These are phyloP conservation scores for Dictyostelium gargantuum DNA, from an alignment of 208 protist genomes.

Conservation along the genomic window DNA sequence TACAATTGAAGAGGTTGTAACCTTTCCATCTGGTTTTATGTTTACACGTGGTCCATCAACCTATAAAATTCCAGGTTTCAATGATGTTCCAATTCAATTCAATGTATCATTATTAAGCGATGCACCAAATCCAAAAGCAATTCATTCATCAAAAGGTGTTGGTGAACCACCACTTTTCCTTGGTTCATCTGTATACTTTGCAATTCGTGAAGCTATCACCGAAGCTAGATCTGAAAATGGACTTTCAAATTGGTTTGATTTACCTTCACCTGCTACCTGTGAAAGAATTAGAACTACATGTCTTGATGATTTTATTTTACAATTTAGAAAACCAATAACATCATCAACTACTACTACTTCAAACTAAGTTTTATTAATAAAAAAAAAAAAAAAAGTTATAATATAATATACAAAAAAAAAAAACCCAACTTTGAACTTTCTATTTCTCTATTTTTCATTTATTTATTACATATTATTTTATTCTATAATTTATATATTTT, in stretches of 20 bases:
- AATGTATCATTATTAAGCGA: constrained; percentile 85
- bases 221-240: constrained; percentile 74
- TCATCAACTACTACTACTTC: too few relatives aligned
- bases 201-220: constrained; percentile 86
- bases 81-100: constrained; percentile 88
- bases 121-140: constrained; percentile 65
- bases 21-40: constrained; percentile 6
- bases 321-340: constrained; percentile 18
- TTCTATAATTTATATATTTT: constrained; percentile 19
- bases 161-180: constrained; percentile 92
- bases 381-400: not conserved
- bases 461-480: not conserved
- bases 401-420: not conserved
- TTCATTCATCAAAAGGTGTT: constrained; percentile 82
- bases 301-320: constrained; percentile 63
- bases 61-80: constrained; percentile 78
- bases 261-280: constrained; percentile 82
- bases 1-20: constrained; percentile 82
- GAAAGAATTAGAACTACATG: constrained; percentile 84
- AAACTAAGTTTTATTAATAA: too few relatives aligned
- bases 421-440: not conserved
- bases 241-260: constrained; percentile 74
- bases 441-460: not conserved
- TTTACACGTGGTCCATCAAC: constrained; percentile 66
- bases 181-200: constrained; percentile 85